Conservation (phyloP, 768 basidiomycete genomes). For the Boletus tomentosulus region DNA sequence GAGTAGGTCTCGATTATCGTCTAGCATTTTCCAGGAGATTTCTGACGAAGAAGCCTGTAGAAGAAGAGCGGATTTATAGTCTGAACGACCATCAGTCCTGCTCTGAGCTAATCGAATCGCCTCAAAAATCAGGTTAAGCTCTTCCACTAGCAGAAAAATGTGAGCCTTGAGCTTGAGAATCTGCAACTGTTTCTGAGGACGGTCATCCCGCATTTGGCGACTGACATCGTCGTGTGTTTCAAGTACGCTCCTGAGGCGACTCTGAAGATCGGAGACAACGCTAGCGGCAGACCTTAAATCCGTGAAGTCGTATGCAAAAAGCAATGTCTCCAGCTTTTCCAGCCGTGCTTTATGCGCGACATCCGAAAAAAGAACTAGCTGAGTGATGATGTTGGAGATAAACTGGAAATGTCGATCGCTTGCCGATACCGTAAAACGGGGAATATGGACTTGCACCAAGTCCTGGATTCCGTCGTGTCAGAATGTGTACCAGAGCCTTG, state of each 20-base stretch:
- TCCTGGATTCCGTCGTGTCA: slow-evolving; percentile 48
- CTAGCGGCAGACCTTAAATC: slow-evolving; percentile 67
- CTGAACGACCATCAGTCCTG: slow-evolving; percentile 57
- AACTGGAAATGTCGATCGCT: slow-evolving; percentile 77
- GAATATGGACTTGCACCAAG: slow-evolving; percentile 74
- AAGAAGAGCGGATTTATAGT: slow-evolving; percentile 76
- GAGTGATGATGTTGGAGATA: slow-evolving; percentile 82
- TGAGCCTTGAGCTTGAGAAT: slow-evolving; percentile 69
- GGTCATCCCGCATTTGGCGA: slow-evolving; percentile 30
- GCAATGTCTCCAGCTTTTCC: slow-evolving; percentile 74
- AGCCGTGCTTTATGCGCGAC: slow-evolving; percentile 74
- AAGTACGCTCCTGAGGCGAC: slow-evolving; percentile 60
- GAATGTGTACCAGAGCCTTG: background rate
- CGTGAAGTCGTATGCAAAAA: slow-evolving; percentile 87
- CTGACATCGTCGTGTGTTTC: slow-evolving; percentile 46
- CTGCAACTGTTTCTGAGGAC: slow-evolving; percentile 45
- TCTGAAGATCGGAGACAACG: slow-evolving; percentile 70
- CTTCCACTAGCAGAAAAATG: slow-evolving; percentile 66
- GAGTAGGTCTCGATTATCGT: slow-evolving; percentile 63
- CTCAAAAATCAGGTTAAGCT: slow-evolving; percentile 81
- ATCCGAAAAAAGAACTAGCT: slow-evolving; percentile 87
- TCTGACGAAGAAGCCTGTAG: slow-evolving; percentile 79
- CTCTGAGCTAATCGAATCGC: slow-evolving; percentile 83
- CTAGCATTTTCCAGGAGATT: slow-evolving; percentile 91
- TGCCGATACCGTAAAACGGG: slow-evolving; percentile 83